Evolutionary conservation across 805 yeast species (phyloP), one percentile per base, ranked within the genome.

Genomic region (Ogataea degrootiae): DNA sequence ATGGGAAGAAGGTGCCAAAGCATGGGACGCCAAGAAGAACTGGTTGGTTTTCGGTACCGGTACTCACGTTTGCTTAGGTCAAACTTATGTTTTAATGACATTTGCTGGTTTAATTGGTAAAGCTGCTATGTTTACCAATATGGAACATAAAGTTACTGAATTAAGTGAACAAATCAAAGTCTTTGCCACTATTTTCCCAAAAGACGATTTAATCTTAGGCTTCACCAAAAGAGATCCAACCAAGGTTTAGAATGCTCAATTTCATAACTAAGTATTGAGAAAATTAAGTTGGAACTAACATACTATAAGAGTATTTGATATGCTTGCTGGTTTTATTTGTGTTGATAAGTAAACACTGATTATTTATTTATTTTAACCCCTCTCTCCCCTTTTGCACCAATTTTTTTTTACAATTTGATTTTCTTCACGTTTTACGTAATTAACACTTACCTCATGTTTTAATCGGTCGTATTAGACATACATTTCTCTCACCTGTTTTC

Each of bases 41-140:
- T 94, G 97, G 96, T 79, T 94, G 55, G 97, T 92, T 11, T 94
- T 94, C 59, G 99, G 99, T 54, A 83, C 96, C 41, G 99, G 99
- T 47, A 92, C 97, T 12, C 99, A 94, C 66, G 90, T 87, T 47
- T 94, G 99, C 72, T 73, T 94, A 53, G 99, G 99, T 57, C 95
- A 90, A 74, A 87, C 82, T 51, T 94, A 94, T 63, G 99, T 94
- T 51, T 77, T 87, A 80, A 83, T 88, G 79, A 79, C 92, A 51
- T 87, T 94, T 68, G 83, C 95, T 15, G 89, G 87, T 34, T 75
- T 92, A 75, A 79, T 94, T 62, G 99, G 99, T 64, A 94, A 94
- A 70, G 90, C 90, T 47, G 80, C 88, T 22, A 68, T 94, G 79
- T 71, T 77, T 58, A 77, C 90, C 45, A 91, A 94, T 67, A 80